A percentile compares a stretch with the other conserved stretches of the same genome.
Evolutionary conservation across 768 basidiomycete genomes (phyloP).

Genomic region (Calocybe indica): DNA sequence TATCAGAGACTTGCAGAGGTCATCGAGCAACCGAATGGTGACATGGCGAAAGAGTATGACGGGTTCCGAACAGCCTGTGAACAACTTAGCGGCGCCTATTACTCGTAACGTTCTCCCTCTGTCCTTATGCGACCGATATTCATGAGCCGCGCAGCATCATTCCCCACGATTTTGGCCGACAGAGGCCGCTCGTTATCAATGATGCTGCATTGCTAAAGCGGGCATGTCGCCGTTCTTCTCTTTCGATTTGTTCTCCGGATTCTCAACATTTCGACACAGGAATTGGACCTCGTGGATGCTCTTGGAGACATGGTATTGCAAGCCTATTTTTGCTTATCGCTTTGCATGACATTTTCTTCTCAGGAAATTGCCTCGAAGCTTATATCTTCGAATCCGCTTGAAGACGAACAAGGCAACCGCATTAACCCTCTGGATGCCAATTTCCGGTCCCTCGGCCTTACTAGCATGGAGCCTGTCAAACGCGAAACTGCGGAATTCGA

Average conservation of each 20-base stretch:
- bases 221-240: slow-evolving; percentile 13
- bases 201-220: slow-evolving; percentile 31
- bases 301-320: slow-evolving; percentile 54
- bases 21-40: slow-evolving; percentile 37
- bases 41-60: slow-evolving; percentile 29
- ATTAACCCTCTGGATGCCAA: slow-evolving; percentile 53
- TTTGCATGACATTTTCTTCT: neutral
- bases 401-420: slow-evolving; percentile 38
- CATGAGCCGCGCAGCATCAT: slow-evolving; percentile 36
- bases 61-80: slow-evolving; percentile 34
- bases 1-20: slow-evolving; percentile 44
- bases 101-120: slow-evolving; percentile 36
- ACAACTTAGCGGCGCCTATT: slow-evolving; percentile 44
- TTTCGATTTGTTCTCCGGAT: neutral
- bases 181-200: slow-evolving; percentile 39
- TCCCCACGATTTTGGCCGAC: slow-evolving; percentile 55
- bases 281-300: slow-evolving; percentile 59
- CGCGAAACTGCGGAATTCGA: slow-evolving; percentile 37
- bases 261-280: slow-evolving; percentile 20
- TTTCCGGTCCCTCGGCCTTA: slow-evolving; percentile 46
- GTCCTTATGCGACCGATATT: neutral
- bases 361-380: slow-evolving; percentile 57
- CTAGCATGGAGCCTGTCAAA: slow-evolving; percentile 43
- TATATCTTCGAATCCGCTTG: slow-evolving; percentile 30
- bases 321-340: neutral